Evolutionary conservation across 2,329 filamentous ascomycete genomes (phyloP).

Genomic region (Aspergillus sp.): DNA sequence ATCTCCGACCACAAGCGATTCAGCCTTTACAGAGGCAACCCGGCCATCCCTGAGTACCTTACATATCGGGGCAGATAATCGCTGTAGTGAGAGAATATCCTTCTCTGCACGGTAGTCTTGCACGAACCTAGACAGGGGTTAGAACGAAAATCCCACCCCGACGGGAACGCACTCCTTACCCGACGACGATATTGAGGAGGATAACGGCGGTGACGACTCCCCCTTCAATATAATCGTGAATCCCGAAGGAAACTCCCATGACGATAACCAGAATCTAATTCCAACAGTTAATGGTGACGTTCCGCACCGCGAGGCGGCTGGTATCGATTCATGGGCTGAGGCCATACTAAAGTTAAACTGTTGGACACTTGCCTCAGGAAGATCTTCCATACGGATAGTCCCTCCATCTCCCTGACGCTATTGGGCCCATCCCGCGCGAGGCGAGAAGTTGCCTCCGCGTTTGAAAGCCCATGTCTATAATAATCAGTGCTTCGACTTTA

Average conservation of each 20-base stretch:
- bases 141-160: neutral
- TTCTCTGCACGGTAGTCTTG: slow-evolving; percentile 62
- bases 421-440: slow-evolving; percentile 68
- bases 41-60: slow-evolving; percentile 58
- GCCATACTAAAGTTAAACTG: slow-evolving; percentile 66
- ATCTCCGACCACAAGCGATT: slow-evolving; percentile 62
- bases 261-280: slow-evolving; percentile 70
- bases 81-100: slow-evolving; percentile 58
- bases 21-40: slow-evolving; percentile 52
- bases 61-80: slow-evolving; percentile 57
- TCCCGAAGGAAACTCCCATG: slow-evolving; percentile 63
- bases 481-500: neutral
- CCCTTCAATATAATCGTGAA: slow-evolving; percentile 58
- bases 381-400: slow-evolving; percentile 72
- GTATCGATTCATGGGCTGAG: neutral
- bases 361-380: slow-evolving; percentile 75
- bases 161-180: slow-evolving; percentile 27
- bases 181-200: slow-evolving; percentile 57
- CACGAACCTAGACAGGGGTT: slow-evolving; percentile 42
- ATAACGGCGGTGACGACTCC: slow-evolving; percentile 61
- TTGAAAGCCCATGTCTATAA: slow-evolving; percentile 60
- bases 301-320: neutral
- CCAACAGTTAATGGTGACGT: slow-evolving; percentile 9
- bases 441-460: slow-evolving; percentile 63
- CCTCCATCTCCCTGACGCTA: slow-evolving; percentile 69